Evolutionary conservation across 257 asterid species (phyloP), one percentile per base, ranked within the genome.

Genomic region (Fraxinus excelsior): DNA sequence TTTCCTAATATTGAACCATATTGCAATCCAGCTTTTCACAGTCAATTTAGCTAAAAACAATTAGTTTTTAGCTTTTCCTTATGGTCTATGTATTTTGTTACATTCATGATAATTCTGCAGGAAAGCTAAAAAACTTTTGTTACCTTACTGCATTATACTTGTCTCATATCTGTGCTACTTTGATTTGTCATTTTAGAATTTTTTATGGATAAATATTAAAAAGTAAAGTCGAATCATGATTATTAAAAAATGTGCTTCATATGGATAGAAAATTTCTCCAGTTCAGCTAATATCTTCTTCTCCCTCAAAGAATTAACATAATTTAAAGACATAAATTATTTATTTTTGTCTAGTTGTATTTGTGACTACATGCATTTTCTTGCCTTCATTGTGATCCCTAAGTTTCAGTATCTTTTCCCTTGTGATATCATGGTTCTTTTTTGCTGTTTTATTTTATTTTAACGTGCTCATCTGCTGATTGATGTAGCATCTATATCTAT

Each of bases 281-380:
- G 73, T 79, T 37, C 72, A 66, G 66, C 73, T 35, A 25, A 71
- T 73, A 58, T 73, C 77, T 78, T 80, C 69, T 69, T 49, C 71
- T 67, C 64, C 69, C 26, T 53, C 58, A 12, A 51, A 73, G 69
- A 60, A 25, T 18, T 26, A 5, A 5, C 64, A 53, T 53, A 53
- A 40, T 11, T 51, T 51, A 1, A 51, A 18, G 21, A 51, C 23
- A 16, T 1, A 49, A 11, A 42, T 42, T 42, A 10, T 42, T 2
- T 42, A 42, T 42, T 42, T 42, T 42, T 42, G 18, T 42, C 13
- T 3, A 2, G 23, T 51, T 51, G 9, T 51, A 19, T 51, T 51
- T 51, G 25, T 42, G 23, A 19, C 25, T 6, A 51, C 9, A 14
- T 18, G 23, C 62, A 51, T 51, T 18, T n/a, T 56, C 65, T 56